phyloP scores from a whole-genome alignment of 2,329 filamentous ascomycete species.

The Zarea fungicola region DNA sequence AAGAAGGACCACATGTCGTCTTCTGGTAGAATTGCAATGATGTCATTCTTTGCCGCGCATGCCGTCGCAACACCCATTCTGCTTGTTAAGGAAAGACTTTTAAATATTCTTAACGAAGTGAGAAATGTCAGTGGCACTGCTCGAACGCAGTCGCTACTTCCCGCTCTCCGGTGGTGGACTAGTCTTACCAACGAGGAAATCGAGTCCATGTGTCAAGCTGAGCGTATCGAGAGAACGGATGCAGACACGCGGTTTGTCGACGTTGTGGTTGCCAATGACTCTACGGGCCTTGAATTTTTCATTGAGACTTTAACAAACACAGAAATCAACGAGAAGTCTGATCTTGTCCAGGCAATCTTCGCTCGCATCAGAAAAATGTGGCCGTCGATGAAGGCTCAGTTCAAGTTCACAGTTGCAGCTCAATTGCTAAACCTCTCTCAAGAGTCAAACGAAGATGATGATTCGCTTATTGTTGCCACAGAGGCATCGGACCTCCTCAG shows the following conservation, averaged over 20 bases:
- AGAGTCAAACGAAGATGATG: conserved; percentile 29
- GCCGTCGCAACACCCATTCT: conserved; percentile 62
- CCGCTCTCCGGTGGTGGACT: conserved; percentile 66
- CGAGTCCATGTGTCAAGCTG: conserved; percentile 33
- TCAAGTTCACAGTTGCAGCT: conserved; percentile 54
- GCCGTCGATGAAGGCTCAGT: conserved; percentile 62
- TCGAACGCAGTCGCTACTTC: conserved; percentile 71
- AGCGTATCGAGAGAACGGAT: conserved; percentile 36
- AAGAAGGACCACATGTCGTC: conserved; percentile 53
- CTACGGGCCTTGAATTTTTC: conserved; percentile 46
- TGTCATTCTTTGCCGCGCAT: conserved; percentile 71
- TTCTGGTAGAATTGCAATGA: conserved; percentile 56
- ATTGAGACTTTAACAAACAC: conserved; percentile 42
- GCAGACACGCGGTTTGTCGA: conserved; percentile 44
- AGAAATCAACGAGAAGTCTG: conserved; percentile 33
- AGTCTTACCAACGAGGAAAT: conserved; percentile 47
- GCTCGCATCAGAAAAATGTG: conserved; percentile 66
- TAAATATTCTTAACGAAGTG: conserved; percentile 67
- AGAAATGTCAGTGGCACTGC: conserved; percentile 65
- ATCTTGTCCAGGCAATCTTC: conserved; percentile 62
- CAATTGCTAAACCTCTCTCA: conserved; percentile 59
- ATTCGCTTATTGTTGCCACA: conserved; percentile 37
- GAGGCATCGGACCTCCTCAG: conserved; percentile 69
- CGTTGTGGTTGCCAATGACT: conserved; percentile 50
- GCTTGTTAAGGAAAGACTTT: conserved; percentile 62